phyloP scores from a whole-genome alignment of 129 eudicot species.

The Escallonia rubra region DNA sequence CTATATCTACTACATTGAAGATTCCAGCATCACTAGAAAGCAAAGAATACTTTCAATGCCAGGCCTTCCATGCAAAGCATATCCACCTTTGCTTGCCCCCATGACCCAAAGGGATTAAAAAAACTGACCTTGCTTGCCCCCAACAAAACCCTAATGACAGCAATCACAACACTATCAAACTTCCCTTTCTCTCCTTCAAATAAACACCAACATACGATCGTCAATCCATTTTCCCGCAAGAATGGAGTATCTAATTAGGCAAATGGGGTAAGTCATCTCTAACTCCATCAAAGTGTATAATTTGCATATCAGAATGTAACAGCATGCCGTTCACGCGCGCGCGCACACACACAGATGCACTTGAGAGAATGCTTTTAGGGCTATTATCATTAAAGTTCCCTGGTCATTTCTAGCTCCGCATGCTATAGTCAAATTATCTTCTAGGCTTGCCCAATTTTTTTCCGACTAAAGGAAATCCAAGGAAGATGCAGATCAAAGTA shows the following conservation, averaged over 20 bases:
- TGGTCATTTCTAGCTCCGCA: background rate
- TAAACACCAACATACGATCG: slow-evolving; percentile 7
- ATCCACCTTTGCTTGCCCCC: slow-evolving; percentile 16
- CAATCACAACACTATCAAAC: background rate
- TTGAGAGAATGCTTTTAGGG: background rate
- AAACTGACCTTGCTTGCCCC: no score
- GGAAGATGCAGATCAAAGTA: no score
- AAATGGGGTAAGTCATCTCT: slow-evolving; percentile 39
- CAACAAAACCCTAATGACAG: background rate
- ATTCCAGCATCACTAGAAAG: slow-evolving; percentile 10
- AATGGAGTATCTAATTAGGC: slow-evolving; percentile 66
- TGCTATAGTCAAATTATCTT: no score
- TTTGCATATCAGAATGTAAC: background rate
- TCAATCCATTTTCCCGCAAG: slow-evolving; percentile 4
- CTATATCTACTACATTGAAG: background rate
- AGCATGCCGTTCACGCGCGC: background rate
- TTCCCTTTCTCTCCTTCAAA: slow-evolving; percentile 21
- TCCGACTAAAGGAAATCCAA: no score
- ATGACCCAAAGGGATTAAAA: no score
- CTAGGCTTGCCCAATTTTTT: no score
- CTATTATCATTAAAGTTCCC: background rate
- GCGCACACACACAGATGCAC: background rate
- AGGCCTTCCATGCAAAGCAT: slow-evolving; percentile 29
- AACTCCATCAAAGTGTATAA: background rate
- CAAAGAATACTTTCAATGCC: slow-evolving; percentile 20